Evolutionary conservation across 352 stramenopile species (phyloP), one percentile per base, ranked within the genome.

Genomic region (Globisporangium alternatum): DNA sequence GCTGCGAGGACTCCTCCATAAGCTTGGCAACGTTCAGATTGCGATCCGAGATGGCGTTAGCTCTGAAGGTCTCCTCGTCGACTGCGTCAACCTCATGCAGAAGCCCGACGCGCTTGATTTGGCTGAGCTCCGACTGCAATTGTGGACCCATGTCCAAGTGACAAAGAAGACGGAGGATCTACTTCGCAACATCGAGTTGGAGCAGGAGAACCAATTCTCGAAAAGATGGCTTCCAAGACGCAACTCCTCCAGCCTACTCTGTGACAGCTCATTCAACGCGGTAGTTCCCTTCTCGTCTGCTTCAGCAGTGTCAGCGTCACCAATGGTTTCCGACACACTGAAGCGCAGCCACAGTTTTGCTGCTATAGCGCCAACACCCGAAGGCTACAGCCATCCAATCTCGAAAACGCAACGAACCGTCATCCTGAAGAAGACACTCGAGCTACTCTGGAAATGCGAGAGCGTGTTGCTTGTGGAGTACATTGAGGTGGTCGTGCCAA

Each of bases 341-440:
- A 44, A 17, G 37, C 9, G 37, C 37, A 17, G 3, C 37, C 37
- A 15, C 3, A 9, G 37, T 15, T 12, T 45, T 35, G 22, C 25
- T 55, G 13, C 22, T 21, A 31, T 31, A 13, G 12, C 22, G 21
- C 25, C 25, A 21, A 19, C 5, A 33, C n/a, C 33, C 7, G 12
- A 39, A 17, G 12, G 37, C 37, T 3, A 15, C 37, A 15, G 6
- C 37, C 37, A 17, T 19, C 37, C 37, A 9, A 12, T 44, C 8
- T 15, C 39, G 22, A 61, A 52, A 17, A 6, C 25, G 1, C 22
- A 61, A 15, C 39, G 13, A 21, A 61, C 37, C 6, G 39, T 13
- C 5, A 3, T 61, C 15, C 21, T 61, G 37, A 47, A 51, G 17
- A 61, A n/a, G 2, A 61, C 64, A 2, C 62, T 77, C 9, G 64